Evolutionary conservation across 345 rosid species (phyloP).

Genomic region (Rhodamnia rubescens): DNA sequence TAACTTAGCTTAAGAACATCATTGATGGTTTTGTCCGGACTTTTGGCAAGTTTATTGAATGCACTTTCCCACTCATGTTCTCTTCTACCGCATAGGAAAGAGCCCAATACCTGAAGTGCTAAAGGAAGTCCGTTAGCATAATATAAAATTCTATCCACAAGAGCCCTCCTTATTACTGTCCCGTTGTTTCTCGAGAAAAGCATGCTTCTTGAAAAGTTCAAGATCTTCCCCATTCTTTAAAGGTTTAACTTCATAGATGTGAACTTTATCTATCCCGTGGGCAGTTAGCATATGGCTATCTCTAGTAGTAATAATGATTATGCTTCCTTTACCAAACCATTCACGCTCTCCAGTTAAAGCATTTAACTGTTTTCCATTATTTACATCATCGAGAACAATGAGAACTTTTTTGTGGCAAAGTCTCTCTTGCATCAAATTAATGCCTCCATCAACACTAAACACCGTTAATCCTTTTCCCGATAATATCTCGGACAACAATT

Average conservation of each 20-base stretch:
- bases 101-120: neutral
- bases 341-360: neutral
- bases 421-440: neutral
- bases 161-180: neutral
- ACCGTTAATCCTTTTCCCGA: neutral
- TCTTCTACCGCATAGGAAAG: neutral
- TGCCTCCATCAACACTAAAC: neutral
- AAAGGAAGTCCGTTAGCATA: neutral
- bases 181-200: neutral
- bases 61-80: neutral
- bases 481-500: neutral
- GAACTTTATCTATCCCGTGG: neutral
- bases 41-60: neutral
- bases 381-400: neutral
- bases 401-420: neutral
- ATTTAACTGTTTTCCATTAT: neutral
- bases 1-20: neutral
- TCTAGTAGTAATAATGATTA: neutral
- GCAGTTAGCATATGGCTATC: fast-evolving
- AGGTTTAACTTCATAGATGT: neutral
- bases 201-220: neutral
- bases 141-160: neutral
- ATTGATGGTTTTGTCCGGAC: neutral
- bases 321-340: neutral
- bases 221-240: neutral